phyloP scores from a whole-genome alignment of 2,329 filamentous ascomycete genomes.

The Colletotrichum chrysophilum region DNA sequence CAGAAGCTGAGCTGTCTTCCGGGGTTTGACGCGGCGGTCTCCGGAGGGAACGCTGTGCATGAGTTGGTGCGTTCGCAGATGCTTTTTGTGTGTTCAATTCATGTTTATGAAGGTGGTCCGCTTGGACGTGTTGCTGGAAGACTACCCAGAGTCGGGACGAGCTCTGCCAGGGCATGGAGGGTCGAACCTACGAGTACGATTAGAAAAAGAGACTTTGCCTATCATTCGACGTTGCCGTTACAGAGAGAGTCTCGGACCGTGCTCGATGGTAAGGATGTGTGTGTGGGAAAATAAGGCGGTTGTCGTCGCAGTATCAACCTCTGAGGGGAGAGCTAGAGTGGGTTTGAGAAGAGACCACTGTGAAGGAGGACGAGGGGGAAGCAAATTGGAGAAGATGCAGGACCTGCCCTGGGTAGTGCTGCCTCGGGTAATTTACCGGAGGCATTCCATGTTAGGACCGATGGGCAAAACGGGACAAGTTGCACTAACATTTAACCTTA shows the following conservation, averaged over 20 bases:
- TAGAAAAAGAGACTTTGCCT: background rate
- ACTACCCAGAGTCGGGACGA: background rate
- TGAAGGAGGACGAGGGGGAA: too few relatives aligned
- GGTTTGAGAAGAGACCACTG: background rate
- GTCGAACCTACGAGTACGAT: background rate
- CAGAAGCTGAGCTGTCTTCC: background rate
- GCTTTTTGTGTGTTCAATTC: background rate
- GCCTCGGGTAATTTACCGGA: background rate
- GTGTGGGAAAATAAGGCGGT: background rate
- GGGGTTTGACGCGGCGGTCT: background rate
- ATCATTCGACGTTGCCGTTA: background rate
- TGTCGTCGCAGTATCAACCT: background rate
- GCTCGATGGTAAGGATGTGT: background rate
- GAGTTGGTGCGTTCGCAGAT: background rate
- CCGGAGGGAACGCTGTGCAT: background rate
- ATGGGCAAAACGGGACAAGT: background rate
- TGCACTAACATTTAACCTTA: conserved; percentile 12
- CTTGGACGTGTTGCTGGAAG: background rate
- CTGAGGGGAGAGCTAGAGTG: background rate
- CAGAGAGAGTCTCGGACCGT: background rate
- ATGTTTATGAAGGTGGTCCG: background rate
- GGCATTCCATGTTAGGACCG: background rate
- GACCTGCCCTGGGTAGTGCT: background rate
- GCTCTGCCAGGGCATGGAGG: background rate
- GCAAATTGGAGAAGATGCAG: background rate